Evolutionary conservation across 176 grass and related monocot genomes (phyloP).

Genomic region (Carex pumila): DNA sequence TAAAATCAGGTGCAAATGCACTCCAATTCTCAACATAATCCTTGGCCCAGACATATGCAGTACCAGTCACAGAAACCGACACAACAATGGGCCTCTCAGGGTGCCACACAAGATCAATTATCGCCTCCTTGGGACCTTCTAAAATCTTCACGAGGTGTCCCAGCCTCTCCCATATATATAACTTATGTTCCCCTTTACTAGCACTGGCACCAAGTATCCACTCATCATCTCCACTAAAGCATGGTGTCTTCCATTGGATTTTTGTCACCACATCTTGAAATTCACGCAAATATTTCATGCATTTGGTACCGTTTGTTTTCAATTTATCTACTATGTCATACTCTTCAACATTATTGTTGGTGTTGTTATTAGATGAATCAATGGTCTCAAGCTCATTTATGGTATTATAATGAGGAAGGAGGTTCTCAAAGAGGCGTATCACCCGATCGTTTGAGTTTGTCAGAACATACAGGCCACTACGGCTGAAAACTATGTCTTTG

Average conservation of each 20-base stretch:
- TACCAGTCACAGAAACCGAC: slow-evolving; percentile 73
- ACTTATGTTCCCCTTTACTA: slow-evolving; percentile 93
- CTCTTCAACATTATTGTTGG: slow-evolving; percentile 26
- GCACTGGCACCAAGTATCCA: slow-evolving; percentile 97
- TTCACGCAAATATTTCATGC: slow-evolving; percentile 71
- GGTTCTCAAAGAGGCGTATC: slow-evolving; percentile 81
- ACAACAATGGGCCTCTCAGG: slow-evolving; percentile 68
- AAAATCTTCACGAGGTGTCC: slow-evolving; percentile 94
- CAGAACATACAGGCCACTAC: slow-evolving; percentile 76
- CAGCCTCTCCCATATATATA: slow-evolving; percentile 82
- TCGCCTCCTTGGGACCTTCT: slow-evolving; percentile 93
- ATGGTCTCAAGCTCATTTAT: slow-evolving; percentile 45
- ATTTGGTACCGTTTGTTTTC: slow-evolving; percentile 61
- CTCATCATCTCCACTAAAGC: slow-evolving; percentile 94
- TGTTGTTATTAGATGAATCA: not conserved
- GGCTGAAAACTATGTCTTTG: slow-evolving; percentile 94
- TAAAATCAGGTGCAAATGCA: slow-evolving; percentile 96
- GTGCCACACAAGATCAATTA: slow-evolving; percentile 95
- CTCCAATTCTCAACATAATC: slow-evolving; percentile 92
- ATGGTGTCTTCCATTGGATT: slow-evolving; percentile 96
- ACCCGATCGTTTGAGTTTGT: slow-evolving; percentile 97
- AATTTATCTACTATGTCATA: slow-evolving; percentile 44
- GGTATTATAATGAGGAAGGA: slow-evolving; percentile 57
- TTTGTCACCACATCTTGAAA: slow-evolving; percentile 83
- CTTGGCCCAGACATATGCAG: slow-evolving; percentile 82